Evolutionary conservation across 495 filamentous ascomycete genomes (phyloP).

Genomic region (Articulospora tetracladia): DNA sequence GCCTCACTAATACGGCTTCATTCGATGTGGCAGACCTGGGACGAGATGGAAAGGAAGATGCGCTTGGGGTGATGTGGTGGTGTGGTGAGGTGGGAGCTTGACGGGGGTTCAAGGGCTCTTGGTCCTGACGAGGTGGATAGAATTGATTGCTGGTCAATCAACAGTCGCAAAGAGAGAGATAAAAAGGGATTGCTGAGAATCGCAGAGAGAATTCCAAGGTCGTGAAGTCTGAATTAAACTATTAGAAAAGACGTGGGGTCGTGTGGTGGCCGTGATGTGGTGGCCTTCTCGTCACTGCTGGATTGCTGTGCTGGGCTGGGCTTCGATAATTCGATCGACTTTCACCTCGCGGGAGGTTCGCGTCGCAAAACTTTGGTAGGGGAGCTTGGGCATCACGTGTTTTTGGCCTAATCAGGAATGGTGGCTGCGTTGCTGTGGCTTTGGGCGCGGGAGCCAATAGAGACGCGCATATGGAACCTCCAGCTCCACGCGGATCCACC

Average conservation of each 20-base stretch:
- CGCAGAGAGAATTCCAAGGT: background rate
- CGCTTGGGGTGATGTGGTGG: background rate
- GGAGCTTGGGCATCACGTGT: no score
- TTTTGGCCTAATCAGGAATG: background rate
- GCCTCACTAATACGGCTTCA: constrained; percentile 20
- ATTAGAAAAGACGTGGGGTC: background rate
- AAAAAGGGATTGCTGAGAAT: background rate
- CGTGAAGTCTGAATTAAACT: background rate
- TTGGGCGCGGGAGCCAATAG: no score
- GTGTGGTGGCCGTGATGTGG: background rate
- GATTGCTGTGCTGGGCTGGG: no score
- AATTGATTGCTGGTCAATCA: background rate
- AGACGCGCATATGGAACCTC: no score
- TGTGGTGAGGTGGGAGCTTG: background rate
- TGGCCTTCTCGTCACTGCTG: background rate
- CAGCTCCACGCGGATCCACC: no score
- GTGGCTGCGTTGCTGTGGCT: background rate
- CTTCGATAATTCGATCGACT: no score
- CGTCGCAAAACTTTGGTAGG: no score
- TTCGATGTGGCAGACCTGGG: constrained; percentile 3
- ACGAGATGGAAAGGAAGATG: background rate
- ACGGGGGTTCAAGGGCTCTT: background rate
- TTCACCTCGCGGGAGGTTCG: no score
- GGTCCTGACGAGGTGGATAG: background rate
- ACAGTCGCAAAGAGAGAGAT: background rate